These are phyloP conservation scores for Hypoxylon sp. DNA, from an alignment of 2,329 filamentous ascomycete genomes.

Conservation along the genomic window DNA sequence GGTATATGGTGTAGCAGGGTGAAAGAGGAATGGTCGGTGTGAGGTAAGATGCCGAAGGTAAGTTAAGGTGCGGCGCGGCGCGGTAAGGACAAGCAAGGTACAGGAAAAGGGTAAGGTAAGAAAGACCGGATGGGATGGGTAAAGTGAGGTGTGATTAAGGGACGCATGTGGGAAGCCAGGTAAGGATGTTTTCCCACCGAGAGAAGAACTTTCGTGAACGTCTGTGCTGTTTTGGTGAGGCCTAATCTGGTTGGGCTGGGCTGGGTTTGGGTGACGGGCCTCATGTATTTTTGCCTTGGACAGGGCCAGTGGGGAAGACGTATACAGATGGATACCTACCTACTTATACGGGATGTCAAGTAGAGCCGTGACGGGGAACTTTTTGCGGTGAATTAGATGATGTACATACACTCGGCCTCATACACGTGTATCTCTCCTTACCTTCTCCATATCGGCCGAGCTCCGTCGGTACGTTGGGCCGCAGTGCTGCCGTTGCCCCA, in stretches of 20 bases:
- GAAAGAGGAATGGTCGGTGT: conserved; percentile 1
- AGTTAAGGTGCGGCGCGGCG: not conserved
- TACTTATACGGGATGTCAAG: not conserved
- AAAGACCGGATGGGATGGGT: not conserved
- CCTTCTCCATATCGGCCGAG: not conserved
- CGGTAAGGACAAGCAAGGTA: not conserved
- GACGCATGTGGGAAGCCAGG: not conserved
- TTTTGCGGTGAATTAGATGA: conserved; percentile 1
- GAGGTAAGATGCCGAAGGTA: conserved; percentile 2
- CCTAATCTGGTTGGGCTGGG: not conserved
- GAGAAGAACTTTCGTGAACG: not conserved
- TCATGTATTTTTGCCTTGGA: not conserved
- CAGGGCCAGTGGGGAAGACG: not conserved
- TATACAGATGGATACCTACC: not conserved
- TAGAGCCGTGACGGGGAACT: not conserved
- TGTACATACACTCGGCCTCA: not conserved
- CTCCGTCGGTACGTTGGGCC: not conserved
- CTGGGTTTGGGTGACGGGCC: not conserved
- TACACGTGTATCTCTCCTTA: conserved; percentile 1
- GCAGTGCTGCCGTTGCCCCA: not conserved
- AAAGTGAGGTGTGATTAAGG: not conserved
- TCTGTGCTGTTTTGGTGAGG: not conserved
- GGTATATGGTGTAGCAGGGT: not conserved
- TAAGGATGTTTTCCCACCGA: not conserved
- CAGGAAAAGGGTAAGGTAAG: conserved; percentile 2